Evolutionary conservation across 2,329 filamentous ascomycete genomes (phyloP), one percentile per base, ranked within the genome.

Genomic region (Venturia oleaginea): DNA sequence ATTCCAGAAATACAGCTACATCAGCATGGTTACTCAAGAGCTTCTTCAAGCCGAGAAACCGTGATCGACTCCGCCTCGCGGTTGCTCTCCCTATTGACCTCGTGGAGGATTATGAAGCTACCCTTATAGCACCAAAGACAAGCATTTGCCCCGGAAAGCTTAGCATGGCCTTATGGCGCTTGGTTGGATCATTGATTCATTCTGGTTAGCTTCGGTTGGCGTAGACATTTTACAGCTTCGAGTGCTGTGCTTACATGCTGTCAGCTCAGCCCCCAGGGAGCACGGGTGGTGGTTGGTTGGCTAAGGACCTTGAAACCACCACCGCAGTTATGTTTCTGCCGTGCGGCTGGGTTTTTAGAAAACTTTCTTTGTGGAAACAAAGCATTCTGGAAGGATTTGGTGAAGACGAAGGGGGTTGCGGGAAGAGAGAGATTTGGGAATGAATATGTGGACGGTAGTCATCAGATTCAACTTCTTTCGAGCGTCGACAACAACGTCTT

Each of bases 91-190:
- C 51, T 57, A 7, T 15, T 15, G 51, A 5, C 22, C 46, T 27
- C 22, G n/a, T 46, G 51, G 51, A 57, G 30, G 17, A 55, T 57
- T 57, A 57, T 57, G 27, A 57, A 57, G 27, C 51, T 57, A 57
- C 51, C 27, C 30, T 8, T 57, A 34, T 57, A 57, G 51, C 51
- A 57, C 30, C 1, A 10, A 51, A 34, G 51, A 57, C 51, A 57
- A 57, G 51, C 51, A 15, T 57, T 57, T 22, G 27, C 51, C 19
- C 51, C 30, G 51, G 19, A 57, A 57, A 57, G 51, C 51, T 57
- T 57, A 34, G 51, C 51, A 57, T 57, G 15, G 51, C 51, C 51
- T 22, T 11, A 19, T 27, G 30, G 19, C 30, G 19, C 30, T 30
- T 8, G 48, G 32, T 55, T 55, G 24, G 24, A 55, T 11, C 48